Base-by-base conservation (phyloP, 2,329 filamentous ascomycete genomes). In the Ramularia collo-cygni region DNA sequence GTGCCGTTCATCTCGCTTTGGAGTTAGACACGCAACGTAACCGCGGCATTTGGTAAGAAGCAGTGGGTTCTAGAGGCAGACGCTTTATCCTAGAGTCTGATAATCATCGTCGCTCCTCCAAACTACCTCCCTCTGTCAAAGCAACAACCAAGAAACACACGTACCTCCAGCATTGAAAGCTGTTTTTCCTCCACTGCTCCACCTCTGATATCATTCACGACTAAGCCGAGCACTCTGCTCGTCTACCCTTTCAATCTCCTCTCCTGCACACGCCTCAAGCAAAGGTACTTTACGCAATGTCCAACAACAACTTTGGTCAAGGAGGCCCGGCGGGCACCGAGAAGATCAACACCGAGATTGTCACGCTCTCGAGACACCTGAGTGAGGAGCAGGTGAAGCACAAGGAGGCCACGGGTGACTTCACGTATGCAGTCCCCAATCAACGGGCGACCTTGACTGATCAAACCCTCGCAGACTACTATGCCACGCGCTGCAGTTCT, bases 401-500 rank as follows among this genome's bases (percentile, higher is more conserved):
- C 70, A 83, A 83, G 62, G 88, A 96, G 64, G 92, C 92, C 38
- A 95, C 89, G 10, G 92, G 92, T 71, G 92, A 98, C 70, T 98
- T 98, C 70, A 98, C 92, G 87, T 95, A 75, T 47, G 83, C 68
- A 1, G n/a, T 15, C 15, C 15, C 18, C 31, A 34, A 10, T 27
- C 16, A 30, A 13, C 7, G 6, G 33, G 28, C 15, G 16, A 33
- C 19, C 32, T 41, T 18, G 27, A 37, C 52, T 58, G 38, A 57
- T 46, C 17, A 27, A 16, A 2, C 17, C 18, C 43, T 3, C 27
- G 28, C 58, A 95, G 89, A 58, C 77, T 98, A 38, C 79, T 98
- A 44, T 95, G 88, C 75, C 92, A 98, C 65, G 89, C 92, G 45
- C 84, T 98, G 44, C 92, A 96, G 68, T 98, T 96, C 74, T 90